phyloP scores from a whole-genome alignment of 805 yeast genomes.

The Saccharomycodes ludwigii region DNA sequence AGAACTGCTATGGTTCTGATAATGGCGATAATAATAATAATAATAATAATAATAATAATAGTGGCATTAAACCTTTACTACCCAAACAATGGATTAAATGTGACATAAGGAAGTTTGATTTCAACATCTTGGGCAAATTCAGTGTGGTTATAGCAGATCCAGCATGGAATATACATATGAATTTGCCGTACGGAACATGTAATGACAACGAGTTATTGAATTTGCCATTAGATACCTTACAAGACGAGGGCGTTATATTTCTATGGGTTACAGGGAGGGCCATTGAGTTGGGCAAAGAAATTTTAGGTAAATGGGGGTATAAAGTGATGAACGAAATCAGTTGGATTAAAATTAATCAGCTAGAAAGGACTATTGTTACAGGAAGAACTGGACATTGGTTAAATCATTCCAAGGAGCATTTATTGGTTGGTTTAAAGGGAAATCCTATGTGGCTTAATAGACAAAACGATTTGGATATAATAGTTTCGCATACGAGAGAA shows the following conservation, averaged over 20 bases:
- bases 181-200: conserved; percentile 63
- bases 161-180: conserved; percentile 95
- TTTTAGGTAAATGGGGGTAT: conserved; percentile 76
- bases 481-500: conserved; percentile 78
- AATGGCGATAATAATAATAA: no score
- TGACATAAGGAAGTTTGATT: conserved; percentile 66
- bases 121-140: conserved; percentile 62
- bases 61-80: no score
- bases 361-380: conserved; percentile 80
- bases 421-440: conserved; percentile 78
- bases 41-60: no score
- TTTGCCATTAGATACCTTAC: conserved; percentile 55
- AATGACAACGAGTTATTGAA: conserved; percentile 62
- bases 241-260: conserved; percentile 71
- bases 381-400: conserved; percentile 97
- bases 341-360: conserved; percentile 86
- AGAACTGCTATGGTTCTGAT: no score
- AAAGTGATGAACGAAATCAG: conserved; percentile 63
- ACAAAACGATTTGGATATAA: conserved; percentile 58
- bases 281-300: conserved; percentile 73
- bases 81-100: conserved; percentile 84
- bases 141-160: conserved; percentile 86
- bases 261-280: conserved; percentile 96
- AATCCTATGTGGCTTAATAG: conserved; percentile 57
- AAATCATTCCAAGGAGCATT: conserved; percentile 87